phyloP scores from a whole-genome alignment of 148 eudicot species.

The Talinum fruticosum region DNA sequence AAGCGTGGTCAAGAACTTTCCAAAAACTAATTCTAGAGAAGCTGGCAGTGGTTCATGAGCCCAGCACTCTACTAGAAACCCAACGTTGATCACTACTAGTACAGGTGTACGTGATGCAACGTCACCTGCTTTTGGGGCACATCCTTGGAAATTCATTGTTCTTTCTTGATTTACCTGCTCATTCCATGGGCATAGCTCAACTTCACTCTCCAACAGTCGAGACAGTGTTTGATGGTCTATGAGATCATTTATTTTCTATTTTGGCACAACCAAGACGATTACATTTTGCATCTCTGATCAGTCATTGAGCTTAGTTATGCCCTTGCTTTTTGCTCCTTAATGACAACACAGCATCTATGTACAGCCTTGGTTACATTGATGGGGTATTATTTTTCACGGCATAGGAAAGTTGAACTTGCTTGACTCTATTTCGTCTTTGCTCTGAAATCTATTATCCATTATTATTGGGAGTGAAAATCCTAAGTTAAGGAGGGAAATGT shows the following conservation, averaged over 20 bases:
- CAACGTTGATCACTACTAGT: not conserved
- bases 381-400: not conserved
- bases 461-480: not conserved
- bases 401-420: not conserved
- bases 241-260: not conserved
- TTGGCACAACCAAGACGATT: not conserved
- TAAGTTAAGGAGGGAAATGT: not conserved
- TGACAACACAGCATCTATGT: not conserved
- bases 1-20: conserved; percentile 79
- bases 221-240: not conserved
- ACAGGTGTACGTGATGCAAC: not conserved
- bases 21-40: conserved; percentile 22
- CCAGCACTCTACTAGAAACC: not conserved
- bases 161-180: not conserved
- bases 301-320: not conserved
- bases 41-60: not conserved
- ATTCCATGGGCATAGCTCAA: not conserved
- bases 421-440: not conserved
- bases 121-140: not conserved
- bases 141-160: not conserved
- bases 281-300: not conserved
- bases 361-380: not conserved
- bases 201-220: not conserved
- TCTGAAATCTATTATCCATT: not conserved
- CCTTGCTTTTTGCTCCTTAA: not conserved